Percentiles rank a stretch among this genome's conserved stretches.
These are phyloP conservation scores for Pseudisothecium myosuroides DNA, from an alignment of 225 moss, liverwort and hornwort genomes.

Conservation along the genomic window DNA sequence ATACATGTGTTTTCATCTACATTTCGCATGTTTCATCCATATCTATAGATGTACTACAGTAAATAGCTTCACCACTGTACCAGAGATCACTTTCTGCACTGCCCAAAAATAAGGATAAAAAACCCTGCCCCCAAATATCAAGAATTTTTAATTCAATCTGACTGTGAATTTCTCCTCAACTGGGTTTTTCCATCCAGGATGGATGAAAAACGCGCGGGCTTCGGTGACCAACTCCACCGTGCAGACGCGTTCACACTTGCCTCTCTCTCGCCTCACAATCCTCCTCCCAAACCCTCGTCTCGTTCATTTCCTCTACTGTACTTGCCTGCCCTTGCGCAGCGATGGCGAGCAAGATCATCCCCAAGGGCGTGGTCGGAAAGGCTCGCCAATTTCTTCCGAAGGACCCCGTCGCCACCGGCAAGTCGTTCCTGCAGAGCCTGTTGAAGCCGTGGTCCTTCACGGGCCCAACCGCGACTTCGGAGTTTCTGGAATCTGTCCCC, in stretches of 20 bases:
- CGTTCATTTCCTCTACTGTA: background rate
- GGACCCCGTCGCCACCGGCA: slow-evolving; percentile 18
- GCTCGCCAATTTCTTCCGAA: background rate
- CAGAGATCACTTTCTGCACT: background rate
- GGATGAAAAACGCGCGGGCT: background rate
- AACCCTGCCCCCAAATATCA: background rate
- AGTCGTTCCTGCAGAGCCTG: slow-evolving; percentile 20
- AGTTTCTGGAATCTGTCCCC: slow-evolving; percentile 53
- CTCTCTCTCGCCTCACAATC: no score
- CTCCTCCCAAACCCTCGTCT: background rate
- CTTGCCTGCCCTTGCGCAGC: background rate
- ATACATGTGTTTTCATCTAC: background rate
- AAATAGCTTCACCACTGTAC: background rate
- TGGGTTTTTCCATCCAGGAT: background rate
- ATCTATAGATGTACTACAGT: fast-evolving
- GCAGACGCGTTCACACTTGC: background rate
- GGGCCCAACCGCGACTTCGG: slow-evolving; percentile 59
- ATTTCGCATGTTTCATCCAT: background rate
- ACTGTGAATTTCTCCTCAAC: background rate
- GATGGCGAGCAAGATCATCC: slow-evolving; percentile 30
- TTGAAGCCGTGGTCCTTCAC: slow-evolving; percentile 76
- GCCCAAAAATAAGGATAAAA: background rate
- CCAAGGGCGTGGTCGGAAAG: slow-evolving; percentile 2
- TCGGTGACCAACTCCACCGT: background rate
- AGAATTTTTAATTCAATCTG: background rate